phyloP scores from a whole-genome alignment of 768 basidiomycete species.

The Tulasnella sp. region DNA sequence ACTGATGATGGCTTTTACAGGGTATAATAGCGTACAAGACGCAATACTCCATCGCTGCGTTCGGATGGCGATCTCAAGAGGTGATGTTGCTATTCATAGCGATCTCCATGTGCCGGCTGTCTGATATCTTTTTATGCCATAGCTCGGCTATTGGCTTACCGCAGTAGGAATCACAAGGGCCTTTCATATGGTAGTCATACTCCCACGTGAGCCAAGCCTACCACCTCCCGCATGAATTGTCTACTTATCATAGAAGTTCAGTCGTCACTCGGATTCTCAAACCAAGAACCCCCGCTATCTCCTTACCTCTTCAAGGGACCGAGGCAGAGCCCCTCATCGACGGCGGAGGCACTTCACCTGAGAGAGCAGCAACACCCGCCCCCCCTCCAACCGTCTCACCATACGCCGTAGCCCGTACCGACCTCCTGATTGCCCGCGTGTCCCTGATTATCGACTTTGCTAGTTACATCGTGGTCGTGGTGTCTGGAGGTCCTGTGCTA shows the following conservation, averaged over 20 bases:
- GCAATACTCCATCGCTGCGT: constrained; percentile 50
- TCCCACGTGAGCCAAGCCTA: constrained; percentile 31
- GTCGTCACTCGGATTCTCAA: not conserved
- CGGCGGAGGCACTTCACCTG: not conserved
- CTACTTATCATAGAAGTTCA: constrained; percentile 21
- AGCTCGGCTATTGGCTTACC: constrained; percentile 70
- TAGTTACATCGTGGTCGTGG: constrained; percentile 39
- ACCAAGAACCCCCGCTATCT: constrained; percentile 4
- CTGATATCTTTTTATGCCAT: not conserved
- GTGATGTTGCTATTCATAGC: constrained; percentile 27
- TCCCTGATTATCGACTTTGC: constrained; percentile 49
- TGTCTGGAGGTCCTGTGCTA: constrained; percentile 34
- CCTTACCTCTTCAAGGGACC: constrained; percentile 22
- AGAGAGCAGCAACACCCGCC: constrained; percentile 2
- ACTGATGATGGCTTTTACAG: constrained; percentile 28
- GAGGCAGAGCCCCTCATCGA: constrained; percentile 19
- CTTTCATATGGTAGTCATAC: constrained; percentile 39
- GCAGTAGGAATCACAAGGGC: constrained; percentile 44
- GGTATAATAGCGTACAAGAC: constrained; percentile 47
- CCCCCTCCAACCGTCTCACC: not conserved
- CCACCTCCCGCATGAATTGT: not conserved
- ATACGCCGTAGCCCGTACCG: constrained; percentile 33
- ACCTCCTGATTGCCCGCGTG: constrained; percentile 51
- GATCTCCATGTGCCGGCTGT: not conserved
- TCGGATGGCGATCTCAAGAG: constrained; percentile 55